Conservation (phyloP, 2,329 filamentous ascomycete species). For the Arthrobotrys musiformis region DNA sequence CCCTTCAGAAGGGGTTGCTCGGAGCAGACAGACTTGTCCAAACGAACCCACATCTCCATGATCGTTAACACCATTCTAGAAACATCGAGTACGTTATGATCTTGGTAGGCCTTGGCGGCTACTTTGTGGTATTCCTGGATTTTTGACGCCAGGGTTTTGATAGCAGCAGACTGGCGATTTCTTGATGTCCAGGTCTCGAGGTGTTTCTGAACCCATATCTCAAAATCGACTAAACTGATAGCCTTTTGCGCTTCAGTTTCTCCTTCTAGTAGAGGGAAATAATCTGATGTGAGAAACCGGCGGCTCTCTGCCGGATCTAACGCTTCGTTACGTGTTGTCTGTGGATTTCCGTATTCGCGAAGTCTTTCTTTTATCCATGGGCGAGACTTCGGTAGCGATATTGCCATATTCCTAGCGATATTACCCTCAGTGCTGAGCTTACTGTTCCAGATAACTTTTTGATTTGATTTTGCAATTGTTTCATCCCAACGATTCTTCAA, state of each 20-base stretch:
- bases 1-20: conserved; percentile 64
- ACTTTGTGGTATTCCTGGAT: conserved; percentile 62
- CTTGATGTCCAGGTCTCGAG: conserved; percentile 66
- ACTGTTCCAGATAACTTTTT: neutral
- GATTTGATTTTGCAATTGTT: neutral
- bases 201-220: conserved; percentile 61
- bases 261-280: neutral
- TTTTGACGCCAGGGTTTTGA: conserved; percentile 56
- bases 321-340: neutral
- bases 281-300: neutral
- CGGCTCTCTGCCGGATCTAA: neutral
- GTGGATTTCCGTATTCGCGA: neutral
- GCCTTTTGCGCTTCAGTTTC: neutral
- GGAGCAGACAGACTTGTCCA: conserved; percentile 66
- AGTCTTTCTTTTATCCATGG: conserved; percentile 9
- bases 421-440: neutral
- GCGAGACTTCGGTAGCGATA: neutral
- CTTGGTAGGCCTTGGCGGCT: conserved; percentile 56
- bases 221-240: conserved; percentile 30
- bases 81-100: conserved; percentile 63
- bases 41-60: conserved; percentile 71
- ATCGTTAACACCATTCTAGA: conserved; percentile 70
- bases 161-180: neutral
- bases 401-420: neutral
- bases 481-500: conserved; percentile 4